Evolutionary conservation across 805 yeast species (phyloP).

Genomic region (Metschnikowia noctiluminum): DNA sequence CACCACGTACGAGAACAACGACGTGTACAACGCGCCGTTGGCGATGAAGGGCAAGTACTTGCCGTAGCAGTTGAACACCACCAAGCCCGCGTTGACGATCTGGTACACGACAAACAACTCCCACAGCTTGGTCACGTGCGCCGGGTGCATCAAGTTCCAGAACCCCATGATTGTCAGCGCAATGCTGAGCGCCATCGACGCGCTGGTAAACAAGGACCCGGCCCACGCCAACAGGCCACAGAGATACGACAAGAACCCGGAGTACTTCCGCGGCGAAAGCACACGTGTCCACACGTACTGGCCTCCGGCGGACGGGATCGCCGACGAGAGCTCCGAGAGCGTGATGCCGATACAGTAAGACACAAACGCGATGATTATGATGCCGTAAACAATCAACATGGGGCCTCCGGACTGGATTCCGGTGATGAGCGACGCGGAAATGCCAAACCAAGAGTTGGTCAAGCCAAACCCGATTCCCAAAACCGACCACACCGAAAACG

Average conservation of each 20-base stretch:
- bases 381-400: conserved; percentile 38
- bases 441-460: conserved; percentile 44
- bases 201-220: conserved; percentile 40
- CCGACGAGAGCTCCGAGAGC: conserved; percentile 37
- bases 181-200: conserved; percentile 37
- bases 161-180: conserved; percentile 37
- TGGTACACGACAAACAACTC: conserved; percentile 36
- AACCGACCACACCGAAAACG: conserved; percentile 38
- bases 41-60: conserved; percentile 34
- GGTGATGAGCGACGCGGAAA: conserved; percentile 38
- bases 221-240: conserved; percentile 43
- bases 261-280: conserved; percentile 36
- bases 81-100: conserved; percentile 30
- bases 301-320: conserved; percentile 42
- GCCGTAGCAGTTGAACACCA: conserved; percentile 36
- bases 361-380: conserved; percentile 35
- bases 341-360: conserved; percentile 38
- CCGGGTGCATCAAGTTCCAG: conserved; percentile 35
- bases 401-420: conserved; percentile 44
- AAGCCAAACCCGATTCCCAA: conserved; percentile 41
- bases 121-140: conserved; percentile 33
- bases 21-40: conserved; percentile 32
- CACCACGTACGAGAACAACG: conserved; percentile 32
- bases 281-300: conserved; percentile 43
- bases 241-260: conserved; percentile 36